Evolutionary conservation across 1,139 yeast genomes (phyloP).

Genomic region (Debaryomyces coudertii): DNA sequence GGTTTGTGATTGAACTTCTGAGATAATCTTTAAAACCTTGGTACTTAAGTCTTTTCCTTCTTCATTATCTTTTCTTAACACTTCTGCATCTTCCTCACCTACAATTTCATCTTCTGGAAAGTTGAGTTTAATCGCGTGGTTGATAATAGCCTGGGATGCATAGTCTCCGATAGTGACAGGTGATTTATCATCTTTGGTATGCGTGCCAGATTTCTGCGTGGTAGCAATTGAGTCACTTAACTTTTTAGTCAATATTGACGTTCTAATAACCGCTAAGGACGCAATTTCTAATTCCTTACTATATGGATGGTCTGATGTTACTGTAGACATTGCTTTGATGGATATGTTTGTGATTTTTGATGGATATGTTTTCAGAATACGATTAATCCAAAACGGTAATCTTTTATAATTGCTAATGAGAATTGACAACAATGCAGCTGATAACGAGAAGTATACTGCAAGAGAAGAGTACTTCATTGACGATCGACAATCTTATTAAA

Average conservation of each 20-base stretch:
- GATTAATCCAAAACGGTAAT: neutral
- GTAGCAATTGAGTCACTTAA: slow-evolving; percentile 70
- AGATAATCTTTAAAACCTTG: slow-evolving; percentile 53
- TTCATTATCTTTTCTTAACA: slow-evolving; percentile 52
- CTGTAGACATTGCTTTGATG: slow-evolving; percentile 1
- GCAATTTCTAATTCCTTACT: slow-evolving; percentile 73
- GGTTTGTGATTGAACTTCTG: slow-evolving; percentile 44
- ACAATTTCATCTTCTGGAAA: slow-evolving; percentile 87
- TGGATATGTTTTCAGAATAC: slow-evolving; percentile 2
- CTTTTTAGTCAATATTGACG: slow-evolving; percentile 73
- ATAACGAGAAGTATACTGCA: slow-evolving; percentile 6
- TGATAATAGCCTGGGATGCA: slow-evolving; percentile 93
- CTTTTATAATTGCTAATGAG: neutral
- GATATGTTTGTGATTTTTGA: slow-evolving; percentile 1
- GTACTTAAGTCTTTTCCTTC: slow-evolving; percentile 37
- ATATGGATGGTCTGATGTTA: slow-evolving; percentile 20
- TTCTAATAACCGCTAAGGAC: slow-evolving; percentile 86
- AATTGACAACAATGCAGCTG: slow-evolving; percentile 6
- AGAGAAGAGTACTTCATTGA: slow-evolving; percentile 3
- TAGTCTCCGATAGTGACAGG: slow-evolving; percentile 98
- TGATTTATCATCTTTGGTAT: slow-evolving; percentile 83
- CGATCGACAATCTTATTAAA: neutral
- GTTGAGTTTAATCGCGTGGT: slow-evolving; percentile 74
- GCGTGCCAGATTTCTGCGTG: slow-evolving; percentile 59
- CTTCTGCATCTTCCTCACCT: slow-evolving; percentile 89